phyloP scores from a whole-genome alignment of 2,329 filamentous ascomycete genomes.

The Phaeomoniella chlamydospora region DNA sequence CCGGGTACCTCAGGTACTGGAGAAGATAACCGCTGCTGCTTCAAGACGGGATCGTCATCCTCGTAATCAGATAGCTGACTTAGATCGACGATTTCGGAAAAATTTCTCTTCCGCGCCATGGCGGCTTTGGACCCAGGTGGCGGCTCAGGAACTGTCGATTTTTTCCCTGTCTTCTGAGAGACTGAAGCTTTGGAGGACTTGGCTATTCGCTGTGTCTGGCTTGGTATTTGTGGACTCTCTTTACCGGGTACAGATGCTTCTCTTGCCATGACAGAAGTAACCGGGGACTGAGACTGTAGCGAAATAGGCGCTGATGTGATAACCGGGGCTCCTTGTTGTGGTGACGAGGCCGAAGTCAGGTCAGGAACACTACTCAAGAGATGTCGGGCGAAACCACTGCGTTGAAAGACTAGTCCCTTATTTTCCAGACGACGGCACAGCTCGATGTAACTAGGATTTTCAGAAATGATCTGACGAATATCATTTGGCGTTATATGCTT shows the following conservation, averaged over 20 bases:
- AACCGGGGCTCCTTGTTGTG: not conserved
- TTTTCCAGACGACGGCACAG: conserved; percentile 39
- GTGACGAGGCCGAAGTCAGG: conserved; percentile 4
- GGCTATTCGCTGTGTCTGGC: not conserved
- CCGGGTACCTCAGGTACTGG: conserved; percentile 4
- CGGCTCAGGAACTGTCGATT: conserved; percentile 7
- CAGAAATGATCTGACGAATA: conserved; percentile 32
- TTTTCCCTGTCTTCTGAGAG: not conserved
- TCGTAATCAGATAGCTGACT: conserved; percentile 33
- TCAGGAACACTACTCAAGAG: conserved; percentile 21
- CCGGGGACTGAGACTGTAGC: not conserved
- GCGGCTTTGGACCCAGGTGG: conserved; percentile 33
- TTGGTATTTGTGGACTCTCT: not conserved
- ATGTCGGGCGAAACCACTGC: conserved; percentile 36
- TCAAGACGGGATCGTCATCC: conserved; percentile 11
- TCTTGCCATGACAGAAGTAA: conserved; percentile 1
- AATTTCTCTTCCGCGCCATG: conserved; percentile 38
- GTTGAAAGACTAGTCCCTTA: conserved; percentile 33
- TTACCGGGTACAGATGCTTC: not conserved
- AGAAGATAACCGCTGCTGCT: not conserved
- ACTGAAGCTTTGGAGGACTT: not conserved
- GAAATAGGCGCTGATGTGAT: not conserved
- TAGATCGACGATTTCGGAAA: conserved; percentile 40
- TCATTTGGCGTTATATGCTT: conserved; percentile 22
- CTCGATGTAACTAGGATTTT: conserved; percentile 40